Evolutionary conservation across 1,284 basidiomycete genomes (phyloP).

Genomic region (Apiotrichum veenhuisii): DNA sequence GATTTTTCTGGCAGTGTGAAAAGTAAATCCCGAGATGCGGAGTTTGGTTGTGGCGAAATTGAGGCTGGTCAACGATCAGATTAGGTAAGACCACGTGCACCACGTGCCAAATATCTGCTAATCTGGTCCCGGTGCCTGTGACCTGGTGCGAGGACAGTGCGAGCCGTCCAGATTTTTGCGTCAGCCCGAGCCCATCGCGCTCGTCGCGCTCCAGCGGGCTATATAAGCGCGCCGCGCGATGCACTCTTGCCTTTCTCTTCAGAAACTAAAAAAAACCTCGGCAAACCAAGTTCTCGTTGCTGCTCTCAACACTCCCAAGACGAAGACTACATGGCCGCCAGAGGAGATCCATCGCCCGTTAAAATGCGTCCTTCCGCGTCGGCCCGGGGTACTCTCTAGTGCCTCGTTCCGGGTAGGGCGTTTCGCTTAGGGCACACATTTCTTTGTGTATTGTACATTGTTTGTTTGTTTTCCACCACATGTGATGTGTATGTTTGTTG

Average conservation of each 20-base stretch:
- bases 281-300: constrained; percentile 14
- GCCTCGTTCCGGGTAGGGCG: constrained; percentile 20
- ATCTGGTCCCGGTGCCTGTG: neutral
- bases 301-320: constrained; percentile 8
- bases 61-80: too few species aligned
- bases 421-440: constrained; percentile 48
- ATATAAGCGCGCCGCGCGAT: neutral
- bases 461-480: too few species aligned
- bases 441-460: neutral
- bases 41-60: constrained; percentile 8
- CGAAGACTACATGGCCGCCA: constrained; percentile 14
- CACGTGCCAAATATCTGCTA: neutral
- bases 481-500: neutral
- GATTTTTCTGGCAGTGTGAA: neutral
- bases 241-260: neutral
- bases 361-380: constrained; percentile 32
- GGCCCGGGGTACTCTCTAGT: constrained; percentile 2
- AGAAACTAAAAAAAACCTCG: constrained; percentile 16
- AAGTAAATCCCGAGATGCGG: neutral
- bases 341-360: constrained; percentile 26
- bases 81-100: neutral
- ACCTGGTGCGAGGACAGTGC: too few species aligned
- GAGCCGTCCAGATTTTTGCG: too few species aligned
- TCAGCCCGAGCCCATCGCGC: too few species aligned
- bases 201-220: neutral